A percentile compares a stretch with the other conserved stretches of the same genome.
phyloP scores from a whole-genome alignment of 495 filamentous ascomycete species.

The Xylaria venustula region DNA sequence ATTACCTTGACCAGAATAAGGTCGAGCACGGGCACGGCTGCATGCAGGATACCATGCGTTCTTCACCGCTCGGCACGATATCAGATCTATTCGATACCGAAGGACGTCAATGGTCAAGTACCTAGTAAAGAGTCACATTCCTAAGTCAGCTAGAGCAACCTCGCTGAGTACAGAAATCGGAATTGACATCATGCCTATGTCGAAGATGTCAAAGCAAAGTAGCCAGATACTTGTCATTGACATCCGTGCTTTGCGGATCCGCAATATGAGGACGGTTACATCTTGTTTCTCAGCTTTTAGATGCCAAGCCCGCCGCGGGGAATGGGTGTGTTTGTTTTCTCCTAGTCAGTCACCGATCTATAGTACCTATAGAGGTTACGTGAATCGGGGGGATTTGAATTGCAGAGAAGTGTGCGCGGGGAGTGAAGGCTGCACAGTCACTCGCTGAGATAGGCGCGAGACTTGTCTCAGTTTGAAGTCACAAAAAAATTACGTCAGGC shows the following conservation, averaged over 20 bases:
- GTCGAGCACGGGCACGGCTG: slow-evolving; percentile 55
- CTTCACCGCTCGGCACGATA: slow-evolving; percentile 50
- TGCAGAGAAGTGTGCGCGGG: too few relatives aligned
- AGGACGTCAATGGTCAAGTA: slow-evolving; percentile 52
- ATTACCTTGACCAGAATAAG: slow-evolving; percentile 55
- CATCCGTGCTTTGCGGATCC: slow-evolving; percentile 30
- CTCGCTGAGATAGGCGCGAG: too few relatives aligned
- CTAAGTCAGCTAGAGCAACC: slow-evolving; percentile 54
- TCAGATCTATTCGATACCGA: slow-evolving; percentile 46
- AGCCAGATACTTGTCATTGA: slow-evolving; percentile 56
- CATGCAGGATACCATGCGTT: slow-evolving; percentile 38
- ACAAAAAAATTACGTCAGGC: too few relatives aligned
- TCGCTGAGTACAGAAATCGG: slow-evolving; percentile 43
- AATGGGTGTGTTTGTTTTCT: too few relatives aligned
- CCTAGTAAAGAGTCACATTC: slow-evolving; percentile 54
- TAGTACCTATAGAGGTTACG: too few relatives aligned
- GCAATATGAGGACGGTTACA: slow-evolving; percentile 40
- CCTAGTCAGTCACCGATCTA: too few relatives aligned
- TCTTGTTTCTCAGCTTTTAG: slow-evolving; percentile 57
- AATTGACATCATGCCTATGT: slow-evolving; percentile 21
- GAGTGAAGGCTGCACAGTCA: too few relatives aligned
- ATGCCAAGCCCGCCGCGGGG: slow-evolving; percentile 54
- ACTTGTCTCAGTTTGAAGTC: too few relatives aligned
- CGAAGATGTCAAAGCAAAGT: slow-evolving; percentile 45
- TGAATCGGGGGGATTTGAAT: too few relatives aligned